Base-by-base conservation (phyloP, 2,329 filamentous ascomycete species). In the Tolypocladium inflatum region DNA sequence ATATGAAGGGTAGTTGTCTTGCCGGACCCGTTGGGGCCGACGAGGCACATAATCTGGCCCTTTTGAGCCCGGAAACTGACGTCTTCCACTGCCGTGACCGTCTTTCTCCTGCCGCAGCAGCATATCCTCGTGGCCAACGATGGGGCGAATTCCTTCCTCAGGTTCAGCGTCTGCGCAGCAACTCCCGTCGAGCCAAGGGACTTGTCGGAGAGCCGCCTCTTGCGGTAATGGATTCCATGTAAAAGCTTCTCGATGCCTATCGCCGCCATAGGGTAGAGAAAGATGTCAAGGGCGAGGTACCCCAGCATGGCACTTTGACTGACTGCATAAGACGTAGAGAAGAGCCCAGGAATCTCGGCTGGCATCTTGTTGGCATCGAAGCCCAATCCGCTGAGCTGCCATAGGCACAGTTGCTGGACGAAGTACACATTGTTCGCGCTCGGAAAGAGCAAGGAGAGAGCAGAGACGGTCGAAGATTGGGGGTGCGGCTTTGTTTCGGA, bases 1-100 rank as follows among this genome's bases (percentile, higher is more conserved):
- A 85, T 82, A 56, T 89, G 84, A 10, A 90, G 73, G 0, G 85
- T 88, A 0, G 87, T 90, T 2, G 82, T 86, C 66, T 90, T 90
- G 17, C 87, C 87, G 53, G 80, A 85, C 8, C 87, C 87, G 65
- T 90, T 90, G 1, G 85, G 84, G 17, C 87, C 87, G 0, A 90
- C 76, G 0, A 90, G 73, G 5, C 87, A 81, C 73, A 89, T 76
- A 58, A 89, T 82, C 63, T 88, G 78, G 21, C 85, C 78, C 66
- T 80, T 75, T 45, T 80, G 76, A 9, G 84, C 82, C 21, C 80
- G 72, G 21, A 90, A 75, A 59, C 76, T 80, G 48, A 90, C 72
- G 37, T 82, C 73, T 59, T 88, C 76, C 3, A 90, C 85, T 0
- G 87, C 87, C 13, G 63, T 61, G n/a, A 67, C 64, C 11, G 78